Evolutionary conservation across 495 filamentous ascomycete species (phyloP).

Genomic region (Daldinia vernicosa): DNA sequence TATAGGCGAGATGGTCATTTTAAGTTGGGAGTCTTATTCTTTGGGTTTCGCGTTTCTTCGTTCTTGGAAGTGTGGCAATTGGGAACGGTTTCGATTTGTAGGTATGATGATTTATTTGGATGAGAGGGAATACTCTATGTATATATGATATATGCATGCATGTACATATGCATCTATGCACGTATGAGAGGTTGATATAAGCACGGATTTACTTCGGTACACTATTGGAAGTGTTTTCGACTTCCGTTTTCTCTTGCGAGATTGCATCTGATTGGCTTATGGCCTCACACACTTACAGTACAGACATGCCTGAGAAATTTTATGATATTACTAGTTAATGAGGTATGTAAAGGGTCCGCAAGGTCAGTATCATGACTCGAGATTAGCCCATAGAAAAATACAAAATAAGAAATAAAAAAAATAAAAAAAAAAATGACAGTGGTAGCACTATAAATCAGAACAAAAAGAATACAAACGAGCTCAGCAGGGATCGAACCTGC

Average conservation of each 20-base stretch:
- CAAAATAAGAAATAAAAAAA: background rate
- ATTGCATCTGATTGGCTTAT: constrained; percentile 19
- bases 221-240: background rate
- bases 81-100: too few relatives aligned
- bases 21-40: too few relatives aligned
- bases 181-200: background rate
- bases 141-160: background rate
- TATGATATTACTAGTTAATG: background rate
- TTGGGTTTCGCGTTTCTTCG: too few relatives aligned
- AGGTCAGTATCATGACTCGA: background rate
- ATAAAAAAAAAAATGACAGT: background rate
- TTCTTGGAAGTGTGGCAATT: too few relatives aligned
- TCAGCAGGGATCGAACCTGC: constrained; percentile 45
- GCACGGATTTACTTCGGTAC: background rate
- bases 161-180: too few relatives aligned
- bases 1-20: too few relatives aligned
- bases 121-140: too few relatives aligned
- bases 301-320: background rate
- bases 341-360: too few relatives aligned
- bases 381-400: background rate
- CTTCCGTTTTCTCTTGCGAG: constrained; percentile 19
- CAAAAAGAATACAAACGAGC: constrained; percentile 19
- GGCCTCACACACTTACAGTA: background rate
- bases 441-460: background rate
- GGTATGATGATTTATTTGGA: too few relatives aligned